Percentiles rank a stretch among this genome's conserved stretches.
Conservation (phyloP, 129 eudicot species). For the Tagetes patula region DNA sequence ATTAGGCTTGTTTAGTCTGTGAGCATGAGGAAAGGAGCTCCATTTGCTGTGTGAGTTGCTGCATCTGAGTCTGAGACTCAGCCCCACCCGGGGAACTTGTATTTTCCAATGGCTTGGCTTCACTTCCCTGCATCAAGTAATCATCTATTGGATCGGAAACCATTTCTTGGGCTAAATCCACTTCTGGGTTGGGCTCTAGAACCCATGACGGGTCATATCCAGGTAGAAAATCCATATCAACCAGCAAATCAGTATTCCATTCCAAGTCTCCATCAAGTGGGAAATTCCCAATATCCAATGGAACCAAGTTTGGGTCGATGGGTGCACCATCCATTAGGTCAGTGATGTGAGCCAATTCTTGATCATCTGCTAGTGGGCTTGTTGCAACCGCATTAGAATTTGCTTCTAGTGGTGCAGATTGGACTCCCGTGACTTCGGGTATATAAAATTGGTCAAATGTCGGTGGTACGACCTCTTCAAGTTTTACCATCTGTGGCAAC, state of each 20-base stretch:
- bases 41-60: conserved; percentile 66
- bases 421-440: conserved; percentile 27
- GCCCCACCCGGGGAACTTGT: conserved; percentile 11
- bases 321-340: conserved; percentile 30
- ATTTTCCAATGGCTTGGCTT: conserved; percentile 21
- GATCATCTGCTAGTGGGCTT: conserved; percentile 11
- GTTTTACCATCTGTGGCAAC: conserved; percentile 51
- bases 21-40: conserved; percentile 65
- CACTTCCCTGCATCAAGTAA: conserved; percentile 29
- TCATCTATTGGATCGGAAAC: conserved; percentile 11
- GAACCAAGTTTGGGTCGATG: conserved; percentile 37
- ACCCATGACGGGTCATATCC: conserved; percentile 66
- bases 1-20: conserved; percentile 21
- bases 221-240: conserved; percentile 49
- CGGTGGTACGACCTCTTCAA: conserved; percentile 41
- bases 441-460: conserved; percentile 22
- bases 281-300: conserved; percentile 34
- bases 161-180: conserved; percentile 9
- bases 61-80: conserved; percentile 33
- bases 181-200: conserved; percentile 42
- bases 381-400: conserved; percentile 14
- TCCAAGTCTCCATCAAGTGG: conserved; percentile 32
- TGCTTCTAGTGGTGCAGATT: conserved; percentile 24
- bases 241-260: conserved; percentile 29
- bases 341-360: conserved; percentile 16